Evolutionary conservation across 2,329 filamentous ascomycete species (phyloP).

Genomic region (Ophiobolus disseminans): DNA sequence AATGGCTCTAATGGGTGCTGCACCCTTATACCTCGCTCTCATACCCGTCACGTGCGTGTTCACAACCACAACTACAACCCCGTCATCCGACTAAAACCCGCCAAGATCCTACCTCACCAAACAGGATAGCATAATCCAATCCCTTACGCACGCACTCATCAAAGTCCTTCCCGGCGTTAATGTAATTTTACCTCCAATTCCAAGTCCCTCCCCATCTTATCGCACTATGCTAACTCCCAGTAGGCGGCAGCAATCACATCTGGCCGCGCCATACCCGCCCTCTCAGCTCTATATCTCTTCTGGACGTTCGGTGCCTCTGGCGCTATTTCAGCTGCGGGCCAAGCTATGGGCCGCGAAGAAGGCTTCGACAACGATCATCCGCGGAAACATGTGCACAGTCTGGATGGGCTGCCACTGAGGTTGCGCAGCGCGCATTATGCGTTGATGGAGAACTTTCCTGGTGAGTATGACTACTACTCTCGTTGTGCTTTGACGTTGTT

Average conservation of each 20-base stretch:
- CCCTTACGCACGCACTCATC: slow-evolving; percentile 28
- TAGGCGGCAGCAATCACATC: slow-evolving; percentile 23
- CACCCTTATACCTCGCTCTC: slow-evolving; percentile 28
- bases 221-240: too few species aligned
- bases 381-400: slow-evolving; percentile 17
- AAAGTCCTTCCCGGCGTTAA: slow-evolving; percentile 28
- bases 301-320: slow-evolving; percentile 33
- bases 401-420: slow-evolving; percentile 25
- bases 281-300: slow-evolving; percentile 29
- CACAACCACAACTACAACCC: too few species aligned
- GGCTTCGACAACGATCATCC: slow-evolving; percentile 25
- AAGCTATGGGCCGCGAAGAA: slow-evolving; percentile 28
- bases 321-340: slow-evolving; percentile 26
- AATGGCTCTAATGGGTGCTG: slow-evolving; percentile 17
- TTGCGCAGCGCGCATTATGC: slow-evolving; percentile 30
- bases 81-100: not conserved
- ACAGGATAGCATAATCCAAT: slow-evolving; percentile 26
- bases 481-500: not conserved
- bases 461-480: slow-evolving; percentile 7
- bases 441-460: slow-evolving; percentile 33
- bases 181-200: slow-evolving; percentile 4
- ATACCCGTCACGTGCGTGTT: slow-evolving; percentile 25
- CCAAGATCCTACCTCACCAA: slow-evolving; percentile 24
- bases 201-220: not conserved
- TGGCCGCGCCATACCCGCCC: slow-evolving; percentile 30